Percentiles rank a stretch among this genome's conserved stretches.
Conservation (phyloP, 169 alveolate species). For the Neospora caninum region DNA sequence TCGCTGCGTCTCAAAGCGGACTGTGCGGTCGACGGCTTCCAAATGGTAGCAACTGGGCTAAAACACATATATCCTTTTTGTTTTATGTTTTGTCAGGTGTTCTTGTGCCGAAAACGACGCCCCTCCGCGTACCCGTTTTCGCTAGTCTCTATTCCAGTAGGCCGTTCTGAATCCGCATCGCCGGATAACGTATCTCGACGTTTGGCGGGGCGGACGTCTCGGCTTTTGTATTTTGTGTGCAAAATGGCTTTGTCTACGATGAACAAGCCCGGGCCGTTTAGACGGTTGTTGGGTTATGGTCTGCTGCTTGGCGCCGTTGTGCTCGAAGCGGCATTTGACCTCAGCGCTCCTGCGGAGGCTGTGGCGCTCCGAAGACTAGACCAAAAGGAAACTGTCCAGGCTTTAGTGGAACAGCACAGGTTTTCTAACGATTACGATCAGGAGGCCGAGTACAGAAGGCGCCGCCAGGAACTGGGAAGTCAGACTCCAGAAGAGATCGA, state of each 20-base stretch:
- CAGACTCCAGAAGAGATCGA: slow-evolving; percentile 31
- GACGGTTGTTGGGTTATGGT: neutral
- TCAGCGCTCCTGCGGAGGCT: neutral
- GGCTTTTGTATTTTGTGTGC: neutral
- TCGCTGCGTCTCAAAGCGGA: no score
- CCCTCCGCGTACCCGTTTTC: no score
- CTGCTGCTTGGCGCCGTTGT: neutral
- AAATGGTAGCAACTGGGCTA: no score
- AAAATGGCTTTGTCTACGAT: neutral
- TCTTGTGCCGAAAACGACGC: no score
- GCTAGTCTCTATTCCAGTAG: no score
- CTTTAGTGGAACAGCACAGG: neutral
- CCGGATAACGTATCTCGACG: no score
- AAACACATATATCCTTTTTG: no score
- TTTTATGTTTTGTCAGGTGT: no score
- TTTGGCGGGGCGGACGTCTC: no score
- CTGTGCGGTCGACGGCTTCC: no score
- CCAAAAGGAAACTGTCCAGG: neutral
- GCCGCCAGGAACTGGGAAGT: neutral
- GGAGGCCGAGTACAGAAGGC: neutral
- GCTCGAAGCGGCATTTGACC: neutral
- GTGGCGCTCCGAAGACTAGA: neutral
- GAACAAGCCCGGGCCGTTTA: neutral
- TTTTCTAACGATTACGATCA: neutral
- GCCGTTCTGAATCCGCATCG: no score